Conservation (phyloP, 257 asterid genomes). For the Penstemon barbatus region DNA sequence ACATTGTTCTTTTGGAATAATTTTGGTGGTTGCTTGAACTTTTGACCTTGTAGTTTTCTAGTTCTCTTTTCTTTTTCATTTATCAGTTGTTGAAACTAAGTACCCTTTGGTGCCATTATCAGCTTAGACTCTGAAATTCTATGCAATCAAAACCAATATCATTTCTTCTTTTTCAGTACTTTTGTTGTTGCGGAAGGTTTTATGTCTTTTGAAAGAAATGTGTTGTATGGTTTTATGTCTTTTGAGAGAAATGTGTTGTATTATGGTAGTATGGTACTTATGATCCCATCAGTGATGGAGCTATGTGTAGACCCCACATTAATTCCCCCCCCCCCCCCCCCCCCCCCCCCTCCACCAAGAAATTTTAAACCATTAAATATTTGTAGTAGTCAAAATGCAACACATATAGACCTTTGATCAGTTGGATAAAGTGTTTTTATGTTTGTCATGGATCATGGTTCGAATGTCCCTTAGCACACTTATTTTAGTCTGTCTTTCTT, state of each 20-base stretch:
- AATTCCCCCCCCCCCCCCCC: too few relatives aligned
- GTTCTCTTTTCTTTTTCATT: slow-evolving; percentile 3
- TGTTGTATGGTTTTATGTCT: not conserved
- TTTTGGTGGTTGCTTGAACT: slow-evolving; percentile 36
- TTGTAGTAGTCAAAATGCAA: too few relatives aligned
- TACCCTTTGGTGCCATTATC: slow-evolving; percentile 14
- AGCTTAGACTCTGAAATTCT: slow-evolving; percentile 23
- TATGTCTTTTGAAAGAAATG: not conserved
- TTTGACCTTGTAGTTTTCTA: slow-evolving; percentile 10
- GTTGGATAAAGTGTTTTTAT: too few relatives aligned
- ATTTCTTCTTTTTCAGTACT: not conserved
- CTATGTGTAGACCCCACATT: too few relatives aligned
- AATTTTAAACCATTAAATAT: too few relatives aligned
- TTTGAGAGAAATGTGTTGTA: not conserved
- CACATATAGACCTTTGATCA: too few relatives aligned
- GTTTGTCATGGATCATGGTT: too few relatives aligned
- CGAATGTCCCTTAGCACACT: too few relatives aligned
- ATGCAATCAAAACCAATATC: slow-evolving; percentile 7
- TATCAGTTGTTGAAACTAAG: slow-evolving; percentile 24
- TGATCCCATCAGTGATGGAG: too few relatives aligned
- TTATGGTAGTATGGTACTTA: not conserved
- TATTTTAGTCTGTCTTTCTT: too few relatives aligned
- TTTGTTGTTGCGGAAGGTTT: not conserved
- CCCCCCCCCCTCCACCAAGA: too few relatives aligned
- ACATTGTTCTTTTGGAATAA: slow-evolving; percentile 44